These are phyloP conservation scores for Buxus sempervirens DNA, from an alignment of 164 flowering plant genomes.

Conservation along the genomic window DNA sequence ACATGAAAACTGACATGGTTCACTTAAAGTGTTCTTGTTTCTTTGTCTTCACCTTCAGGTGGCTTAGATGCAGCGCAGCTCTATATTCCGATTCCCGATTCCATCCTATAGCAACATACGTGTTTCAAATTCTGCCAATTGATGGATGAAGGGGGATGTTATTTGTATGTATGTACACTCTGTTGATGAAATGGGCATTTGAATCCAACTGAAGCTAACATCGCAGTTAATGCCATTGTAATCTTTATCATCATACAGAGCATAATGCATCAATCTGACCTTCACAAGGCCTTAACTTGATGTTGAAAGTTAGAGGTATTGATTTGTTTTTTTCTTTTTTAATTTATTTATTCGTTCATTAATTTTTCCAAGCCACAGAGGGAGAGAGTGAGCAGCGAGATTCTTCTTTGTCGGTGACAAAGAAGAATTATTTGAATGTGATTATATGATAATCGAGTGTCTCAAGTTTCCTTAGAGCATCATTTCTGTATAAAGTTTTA, in stretches of 20 bases:
- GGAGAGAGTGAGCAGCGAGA: neutral
- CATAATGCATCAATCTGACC: neutral
- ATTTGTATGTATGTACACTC: neutral
- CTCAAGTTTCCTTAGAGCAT: neutral
- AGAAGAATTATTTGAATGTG: neutral
- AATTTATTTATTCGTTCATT: no score
- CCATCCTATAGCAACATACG: neutral
- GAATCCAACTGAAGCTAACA: neutral
- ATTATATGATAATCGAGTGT: neutral
- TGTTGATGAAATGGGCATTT: neutral
- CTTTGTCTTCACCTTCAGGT: neutral
- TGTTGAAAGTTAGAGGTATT: slow-evolving; percentile 1
- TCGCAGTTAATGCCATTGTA: neutral
- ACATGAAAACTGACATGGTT: neutral
- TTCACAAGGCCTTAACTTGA: neutral
- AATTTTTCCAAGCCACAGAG: no score
- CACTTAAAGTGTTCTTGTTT: neutral
- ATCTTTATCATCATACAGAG: neutral
- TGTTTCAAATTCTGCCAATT: neutral
- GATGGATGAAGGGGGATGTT: neutral
- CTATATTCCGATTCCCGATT: no score
- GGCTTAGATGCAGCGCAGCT: neutral
- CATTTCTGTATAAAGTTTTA: no score
- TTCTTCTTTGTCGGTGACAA: neutral
- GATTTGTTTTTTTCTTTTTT: neutral